These are phyloP conservation scores for Tetramitus jugosus DNA, from an alignment of 208 protist species.

Conservation along the genomic window DNA sequence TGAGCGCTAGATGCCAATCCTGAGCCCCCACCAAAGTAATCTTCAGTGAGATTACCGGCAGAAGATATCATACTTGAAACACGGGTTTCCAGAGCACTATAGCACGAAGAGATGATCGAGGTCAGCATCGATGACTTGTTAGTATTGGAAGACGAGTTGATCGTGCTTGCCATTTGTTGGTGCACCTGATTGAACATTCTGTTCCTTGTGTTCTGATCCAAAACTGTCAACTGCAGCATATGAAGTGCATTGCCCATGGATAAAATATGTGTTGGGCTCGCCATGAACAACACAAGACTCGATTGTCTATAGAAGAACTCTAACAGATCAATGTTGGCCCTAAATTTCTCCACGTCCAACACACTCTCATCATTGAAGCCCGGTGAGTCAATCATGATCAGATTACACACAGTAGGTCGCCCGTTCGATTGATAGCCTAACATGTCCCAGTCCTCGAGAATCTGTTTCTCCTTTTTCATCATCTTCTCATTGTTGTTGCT, in stretches of 20 bases:
- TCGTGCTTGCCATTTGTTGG: not conserved
- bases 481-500: not conserved
- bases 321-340: not conserved
- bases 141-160: not conserved
- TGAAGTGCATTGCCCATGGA: not conserved
- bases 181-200: not conserved
- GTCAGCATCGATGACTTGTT: too few species aligned
- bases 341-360: not conserved
- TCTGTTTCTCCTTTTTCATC: not conserved
- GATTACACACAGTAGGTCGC: not conserved
- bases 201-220: not conserved
- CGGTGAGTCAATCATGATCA: constrained; percentile 21
- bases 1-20: not conserved
- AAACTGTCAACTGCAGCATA: constrained; percentile 7
- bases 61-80: not conserved
- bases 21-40: not conserved
- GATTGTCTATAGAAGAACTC: constrained; percentile 20
- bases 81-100: not conserved
- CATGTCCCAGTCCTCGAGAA: not conserved
- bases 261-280: not conserved
- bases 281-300: not conserved
- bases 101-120: not conserved
- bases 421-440: too few species aligned
- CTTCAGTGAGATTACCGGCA: not conserved
- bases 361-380: constrained; percentile 1